Percentiles rank a stretch among this genome's conserved stretches.
phyloP scores from a whole-genome alignment of 2,329 filamentous ascomycete genomes.

The Whalleya microplaca region DNA sequence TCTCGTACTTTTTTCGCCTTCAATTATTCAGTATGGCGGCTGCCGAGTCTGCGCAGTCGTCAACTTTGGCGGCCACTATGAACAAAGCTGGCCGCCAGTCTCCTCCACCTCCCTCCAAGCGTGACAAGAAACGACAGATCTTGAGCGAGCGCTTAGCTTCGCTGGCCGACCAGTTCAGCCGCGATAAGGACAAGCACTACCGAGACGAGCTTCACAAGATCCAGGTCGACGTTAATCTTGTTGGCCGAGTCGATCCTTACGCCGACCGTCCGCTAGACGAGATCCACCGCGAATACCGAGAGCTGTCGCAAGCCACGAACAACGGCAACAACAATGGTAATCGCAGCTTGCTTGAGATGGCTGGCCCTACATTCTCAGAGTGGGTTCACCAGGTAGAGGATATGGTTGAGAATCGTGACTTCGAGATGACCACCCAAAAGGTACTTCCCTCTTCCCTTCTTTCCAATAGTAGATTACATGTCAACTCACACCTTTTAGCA shows the following conservation, averaged over 20 bases:
- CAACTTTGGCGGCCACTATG: conserved; percentile 20
- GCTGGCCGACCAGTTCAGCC: conserved; percentile 24
- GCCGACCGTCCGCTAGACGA: conserved; percentile 51
- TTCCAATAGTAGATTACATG: neutral
- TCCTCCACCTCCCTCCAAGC: conserved; percentile 26
- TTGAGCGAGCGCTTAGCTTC: conserved; percentile 22
- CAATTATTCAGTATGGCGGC: conserved; percentile 20
- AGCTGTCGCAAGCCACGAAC: conserved; percentile 41
- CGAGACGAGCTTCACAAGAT: conserved; percentile 30
- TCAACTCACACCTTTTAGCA: conserved; percentile 48
- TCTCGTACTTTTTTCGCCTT: neutral
- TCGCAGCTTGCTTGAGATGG: conserved; percentile 69
- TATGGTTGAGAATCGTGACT: conserved; percentile 84
- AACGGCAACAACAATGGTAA: conserved; percentile 44
- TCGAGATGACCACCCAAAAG: conserved; percentile 78
- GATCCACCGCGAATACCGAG: conserved; percentile 47
- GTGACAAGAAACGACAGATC: conserved; percentile 27
- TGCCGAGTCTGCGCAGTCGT: conserved; percentile 23
- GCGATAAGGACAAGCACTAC: conserved; percentile 28
- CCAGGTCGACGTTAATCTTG: conserved; percentile 45
- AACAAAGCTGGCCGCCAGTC: conserved; percentile 20
- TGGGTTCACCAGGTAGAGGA: conserved; percentile 89
- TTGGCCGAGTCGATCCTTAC: conserved; percentile 75
- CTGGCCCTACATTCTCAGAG: conserved; percentile 81
- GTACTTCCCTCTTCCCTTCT: conserved; percentile 49